Evolutionary conservation across 805 yeast genomes (phyloP).

Genomic region (Candida schatavii): DNA sequence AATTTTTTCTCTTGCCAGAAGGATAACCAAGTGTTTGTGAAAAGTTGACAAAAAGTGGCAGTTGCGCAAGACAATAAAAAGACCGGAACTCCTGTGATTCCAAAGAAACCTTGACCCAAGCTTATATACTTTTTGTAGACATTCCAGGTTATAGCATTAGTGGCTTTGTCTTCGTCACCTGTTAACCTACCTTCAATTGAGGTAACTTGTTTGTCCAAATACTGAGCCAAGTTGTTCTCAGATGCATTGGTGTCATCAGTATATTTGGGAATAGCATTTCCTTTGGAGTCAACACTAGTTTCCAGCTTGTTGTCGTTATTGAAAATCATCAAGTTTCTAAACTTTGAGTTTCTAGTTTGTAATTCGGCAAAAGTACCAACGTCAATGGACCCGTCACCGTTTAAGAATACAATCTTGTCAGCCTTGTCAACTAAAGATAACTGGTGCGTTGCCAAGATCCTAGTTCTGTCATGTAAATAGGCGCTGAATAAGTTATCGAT

Average conservation of each 20-base stretch:
- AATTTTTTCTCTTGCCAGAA: conserved; percentile 39
- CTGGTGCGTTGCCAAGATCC: conserved; percentile 43
- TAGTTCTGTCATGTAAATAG: conserved; percentile 30
- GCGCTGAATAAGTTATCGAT: conserved; percentile 33
- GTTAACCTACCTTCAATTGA: conserved; percentile 28
- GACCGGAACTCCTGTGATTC: conserved; percentile 29
- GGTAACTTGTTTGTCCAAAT: conserved; percentile 1
- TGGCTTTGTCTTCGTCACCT: conserved; percentile 35
- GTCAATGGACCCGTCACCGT: conserved; percentile 41
- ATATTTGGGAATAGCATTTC: conserved; percentile 25
- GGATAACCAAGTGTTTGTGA: conserved; percentile 46
- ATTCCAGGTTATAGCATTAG: conserved; percentile 38
- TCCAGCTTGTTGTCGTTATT: conserved; percentile 19
- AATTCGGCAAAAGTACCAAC: conserved; percentile 35
- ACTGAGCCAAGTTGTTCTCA: conserved; percentile 2
- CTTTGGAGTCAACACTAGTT: conserved; percentile 23
- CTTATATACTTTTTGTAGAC: conserved; percentile 36
- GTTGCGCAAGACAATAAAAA: conserved; percentile 30
- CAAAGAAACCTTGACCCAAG: conserved; percentile 38
- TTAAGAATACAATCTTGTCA: conserved; percentile 36
- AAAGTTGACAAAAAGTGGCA: conserved; percentile 40
- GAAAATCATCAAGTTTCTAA: conserved; percentile 51
- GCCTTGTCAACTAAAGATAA: conserved; percentile 37
- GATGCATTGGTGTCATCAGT: conserved; percentile 3
- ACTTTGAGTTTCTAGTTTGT: conserved; percentile 37